Evolutionary conservation across 345 rosid genomes (phyloP), one percentile per base, ranked within the genome.

Genomic region (Viola odorata): DNA sequence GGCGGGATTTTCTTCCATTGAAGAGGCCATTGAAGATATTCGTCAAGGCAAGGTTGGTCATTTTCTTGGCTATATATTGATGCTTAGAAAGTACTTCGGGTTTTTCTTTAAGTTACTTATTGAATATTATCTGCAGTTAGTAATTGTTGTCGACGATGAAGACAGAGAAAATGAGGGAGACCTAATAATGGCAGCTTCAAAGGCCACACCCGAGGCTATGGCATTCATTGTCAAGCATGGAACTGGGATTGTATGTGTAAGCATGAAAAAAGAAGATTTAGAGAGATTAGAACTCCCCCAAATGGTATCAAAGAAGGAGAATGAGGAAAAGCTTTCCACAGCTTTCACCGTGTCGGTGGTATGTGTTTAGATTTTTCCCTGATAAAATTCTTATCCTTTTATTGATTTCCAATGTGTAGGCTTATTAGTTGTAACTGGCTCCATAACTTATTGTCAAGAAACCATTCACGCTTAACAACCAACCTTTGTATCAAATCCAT

Each of bases 141-240:
- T 91, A 60, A 72, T 89, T 57, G 96, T 83, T 48, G 98, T 89
- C 7, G 98, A 91, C 47, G 96, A 88, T 64, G 98, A 91, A 70
- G 98, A 91, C 70, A 75, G 96, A 80, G 98, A 91, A 74, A 88
- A 91, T 58, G 98, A 91, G 75, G 96, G 96, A 36, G 95, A 89
- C 77, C 79, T 91, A 39, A 80, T 88, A 71, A 81, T 89, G 96
- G 91, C 96, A 63, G 98, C 95, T 41, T 72, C 86, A 42, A 76
- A 82, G 73, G 92, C 78, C 12, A 91, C 98, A 49, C 91, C 96
- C 15, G 96, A 91, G 62, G 95, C 95, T 60, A 86, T 91, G 96
- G 98, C 98, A 65, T 91, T 88, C 58, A 82, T 89, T 58, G 98
- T 91, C 72, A 91, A 89, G 81, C 85, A 91, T 72, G 91, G 91